Conservation (phyloP, 179 eudicot species). For the Silene noctiflora region DNA sequence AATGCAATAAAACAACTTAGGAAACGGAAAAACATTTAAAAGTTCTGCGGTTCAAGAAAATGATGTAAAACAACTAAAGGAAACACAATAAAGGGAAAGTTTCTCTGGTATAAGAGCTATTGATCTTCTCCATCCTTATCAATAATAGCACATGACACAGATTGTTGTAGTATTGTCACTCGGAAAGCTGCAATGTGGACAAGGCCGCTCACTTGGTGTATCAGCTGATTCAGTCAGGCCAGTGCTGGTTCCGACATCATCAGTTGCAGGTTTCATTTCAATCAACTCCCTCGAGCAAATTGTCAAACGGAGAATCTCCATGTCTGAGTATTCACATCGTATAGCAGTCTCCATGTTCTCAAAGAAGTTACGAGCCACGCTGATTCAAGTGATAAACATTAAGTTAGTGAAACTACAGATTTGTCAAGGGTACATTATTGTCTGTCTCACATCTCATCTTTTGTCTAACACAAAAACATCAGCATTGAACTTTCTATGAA, state of each 20-base stretch:
- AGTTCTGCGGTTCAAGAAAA: not conserved
- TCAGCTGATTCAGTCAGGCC: not conserved
- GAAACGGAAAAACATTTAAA: not conserved
- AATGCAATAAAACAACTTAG: not conserved
- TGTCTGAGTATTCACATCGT: not conserved
- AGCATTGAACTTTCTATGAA: not conserved
- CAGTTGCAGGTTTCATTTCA: not conserved
- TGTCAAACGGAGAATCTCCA: not conserved
- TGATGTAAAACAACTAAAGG: not conserved
- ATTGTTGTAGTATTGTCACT: not conserved
- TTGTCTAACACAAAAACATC: not conserved
- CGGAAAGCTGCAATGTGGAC: conserved; percentile 19
- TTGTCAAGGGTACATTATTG: no score
- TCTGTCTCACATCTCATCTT: no score
- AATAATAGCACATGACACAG: conserved; percentile 26
- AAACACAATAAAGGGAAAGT: not conserved
- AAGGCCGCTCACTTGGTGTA: not conserved
- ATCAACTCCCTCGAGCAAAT: not conserved
- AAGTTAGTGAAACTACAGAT: no score
- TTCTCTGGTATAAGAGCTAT: not conserved
- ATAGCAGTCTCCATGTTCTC: conserved; percentile 19
- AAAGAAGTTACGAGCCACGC: conserved; percentile 20
- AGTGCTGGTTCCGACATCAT: not conserved
- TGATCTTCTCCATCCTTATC: not conserved
- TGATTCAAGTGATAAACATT: not conserved